Percentiles rank a stretch among this genome's conserved stretches.
phyloP scores from a whole-genome alignment of 768 basidiomycete genomes.

The Mrakia frigida region DNA sequence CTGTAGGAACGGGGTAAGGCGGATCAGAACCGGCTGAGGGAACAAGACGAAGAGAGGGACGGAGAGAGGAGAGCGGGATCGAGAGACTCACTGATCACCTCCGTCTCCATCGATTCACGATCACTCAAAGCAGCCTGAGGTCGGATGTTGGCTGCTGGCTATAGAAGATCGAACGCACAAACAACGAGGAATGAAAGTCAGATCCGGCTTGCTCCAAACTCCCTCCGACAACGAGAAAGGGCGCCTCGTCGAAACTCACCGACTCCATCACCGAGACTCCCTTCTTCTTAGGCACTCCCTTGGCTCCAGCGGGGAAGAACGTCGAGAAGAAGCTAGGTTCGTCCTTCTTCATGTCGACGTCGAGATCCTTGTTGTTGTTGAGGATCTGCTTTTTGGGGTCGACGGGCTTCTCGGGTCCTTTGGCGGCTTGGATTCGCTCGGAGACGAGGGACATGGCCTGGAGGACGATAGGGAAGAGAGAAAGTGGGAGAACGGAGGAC shows the following conservation, averaged over 20 bases:
- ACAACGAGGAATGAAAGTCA: neutral
- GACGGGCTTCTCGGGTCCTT: conserved; percentile 52
- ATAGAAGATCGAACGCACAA: neutral
- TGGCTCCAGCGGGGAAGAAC: conserved; percentile 70
- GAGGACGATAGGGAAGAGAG: conserved; percentile 43
- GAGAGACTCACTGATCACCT: conserved; percentile 87
- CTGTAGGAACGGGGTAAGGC: conserved; percentile 46
- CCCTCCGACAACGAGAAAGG: neutral
- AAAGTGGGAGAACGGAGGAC: neutral
- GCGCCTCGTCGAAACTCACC: conserved; percentile 43
- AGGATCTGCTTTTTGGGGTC: conserved; percentile 73
- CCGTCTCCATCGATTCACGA: conserved; percentile 95
- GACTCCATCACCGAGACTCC: conserved; percentile 57
- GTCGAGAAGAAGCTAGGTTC: conserved; percentile 90
- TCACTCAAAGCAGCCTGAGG: conserved; percentile 88
- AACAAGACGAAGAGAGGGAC: neutral
- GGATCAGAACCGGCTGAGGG: neutral
- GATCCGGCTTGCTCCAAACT: no score
- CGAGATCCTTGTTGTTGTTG: conserved; percentile 93
- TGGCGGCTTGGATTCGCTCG: conserved; percentile 74
- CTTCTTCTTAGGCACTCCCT: conserved; percentile 60
- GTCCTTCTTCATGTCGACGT: conserved; percentile 81
- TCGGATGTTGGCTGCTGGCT: conserved; percentile 80
- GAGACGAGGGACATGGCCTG: conserved; percentile 76
- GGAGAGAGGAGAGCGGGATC: neutral